Base-by-base conservation (phyloP, 139 green algal species). In the Pedinophyceae sp. region DNA sequence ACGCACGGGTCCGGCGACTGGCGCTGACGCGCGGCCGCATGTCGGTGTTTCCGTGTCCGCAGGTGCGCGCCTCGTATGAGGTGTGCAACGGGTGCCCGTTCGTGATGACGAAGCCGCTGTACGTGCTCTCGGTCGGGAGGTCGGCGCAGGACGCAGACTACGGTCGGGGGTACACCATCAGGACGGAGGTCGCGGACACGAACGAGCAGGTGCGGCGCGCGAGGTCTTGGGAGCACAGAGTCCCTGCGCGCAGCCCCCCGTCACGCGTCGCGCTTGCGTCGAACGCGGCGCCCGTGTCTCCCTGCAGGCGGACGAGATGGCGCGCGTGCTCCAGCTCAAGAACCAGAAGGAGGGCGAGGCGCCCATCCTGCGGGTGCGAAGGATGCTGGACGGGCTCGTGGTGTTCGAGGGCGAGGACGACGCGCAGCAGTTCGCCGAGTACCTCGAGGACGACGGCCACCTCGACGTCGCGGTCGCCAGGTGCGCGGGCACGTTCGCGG, bases 1-100 rank as follows among this genome's bases (percentile, higher is more conserved):
- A n/a, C n/a, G n/a, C n/a, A n/a, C n/a, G n/a, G n/a, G n/a, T n/a
- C n/a, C n/a, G n/a, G n/a, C n/a, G n/a, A n/a, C n/a, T n/a, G n/a
- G n/a, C n/a, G n/a, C n/a, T n/a, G n/a, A n/a, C n/a, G n/a, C n/a
- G n/a, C n/a, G n/a, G n/a, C n/a, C n/a, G n/a, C n/a, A n/a, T n/a
- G n/a, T n/a, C n/a, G n/a, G n/a, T n/a, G 34, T 43, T 13, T 43
- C 10, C 34, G 34, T 43, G 13, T 13, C 34, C 34, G 34, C 34
- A 43, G 34, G 34, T 43, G 10, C 34, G 10, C 20, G 3, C 30
- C 38, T 41, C 0, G 27, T 30, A 50, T 19, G 70, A 82, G 73
- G 56, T 88, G 17, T 60, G 79, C 7, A 50, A 70, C 3, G 67
- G 65, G 20, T 79, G 72, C 29, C 79, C 79, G 2, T 88, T 79